Evolutionary conservation across 2,329 filamentous ascomycete genomes (phyloP), one percentile per base, ranked within the genome.

Genomic region (Apiospora koreana): DNA sequence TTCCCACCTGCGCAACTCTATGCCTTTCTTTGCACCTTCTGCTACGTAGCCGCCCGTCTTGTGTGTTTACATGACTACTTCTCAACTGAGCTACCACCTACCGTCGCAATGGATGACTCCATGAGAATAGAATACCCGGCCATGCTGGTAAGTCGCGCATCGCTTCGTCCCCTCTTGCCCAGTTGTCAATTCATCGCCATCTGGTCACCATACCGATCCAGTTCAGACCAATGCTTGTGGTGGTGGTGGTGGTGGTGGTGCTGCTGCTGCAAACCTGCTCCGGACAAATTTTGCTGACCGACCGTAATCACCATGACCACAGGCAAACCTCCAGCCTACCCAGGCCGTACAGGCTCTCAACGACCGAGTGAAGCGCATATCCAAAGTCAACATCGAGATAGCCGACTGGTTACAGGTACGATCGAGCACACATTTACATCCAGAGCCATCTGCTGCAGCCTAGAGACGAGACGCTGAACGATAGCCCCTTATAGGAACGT

Each of bases 331-430:
- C 77, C 90, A 93, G 81, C 95, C 96, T 35, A 84, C 84, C 75
- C 94, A 96, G 84, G 95, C 96, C 71, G 93, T 94, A 48, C 87
- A 89, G 69, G 88, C 94, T 71, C 88, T 98, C 77, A 93, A 92
- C 81, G 95, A 98, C 76, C 93, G 96, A 78, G 89, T 98, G 76
- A 93, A 93, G 82, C 89, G 94, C 82, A 95, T 98, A 79, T 89
- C 88, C 77, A 94, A 92, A 81, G 85, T 97, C 83, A 98, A 99
- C 82, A 83, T 86, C 76, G 94, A 98, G 80, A 94, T 99, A 78
- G 95, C 95, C 81, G 95, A 98, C 83, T 99, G 95, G 94, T 88
- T 99, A 73, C 93, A 95, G 91, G 95, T 97, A 90, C 82, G 83
- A 75, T 68, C 70, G 65, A 72, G 23, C 6, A 69, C 67, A 65